Base-by-base conservation (phyloP, 768 basidiomycete species). In the Russula vinacea region DNA sequence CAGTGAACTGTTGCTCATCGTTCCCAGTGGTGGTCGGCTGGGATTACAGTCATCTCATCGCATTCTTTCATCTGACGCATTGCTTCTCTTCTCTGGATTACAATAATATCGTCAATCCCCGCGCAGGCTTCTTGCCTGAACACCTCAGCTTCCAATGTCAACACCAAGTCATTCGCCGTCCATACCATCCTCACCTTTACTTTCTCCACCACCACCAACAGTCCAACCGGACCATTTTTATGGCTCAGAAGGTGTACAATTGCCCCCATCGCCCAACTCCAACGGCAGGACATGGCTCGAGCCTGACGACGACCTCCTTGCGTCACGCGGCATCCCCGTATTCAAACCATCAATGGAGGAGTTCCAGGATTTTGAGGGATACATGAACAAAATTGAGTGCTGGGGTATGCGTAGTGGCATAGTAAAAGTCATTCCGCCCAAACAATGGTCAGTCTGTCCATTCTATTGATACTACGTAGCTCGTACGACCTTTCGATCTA, bases 271-370 rank as follows among this genome's bases (percentile, higher is more conserved):
- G 8, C 87, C 88, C 11, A 73, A 80, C 65, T 86, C 86, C 2
- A 82, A 84, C 66, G 83, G 83, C 33, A 81, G 81, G 66, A 77
- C 80, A 42, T 90, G 86, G 84, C 78, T 92, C 39, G 83, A 85
- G 68, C 92, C 92, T n/a, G 79, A 80, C 33, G 89, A 92, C 70
- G 92, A 93, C 78, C 89, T 85, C 29, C 72, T 86, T 33, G 90
- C 91, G 0, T 83, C 87, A 70, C 88, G 90, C 55, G 97, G 96
- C 42, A 96, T 98, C 52, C 97, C 96, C 6, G 94, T 99, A 13
- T 99, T 99, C 82, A 89, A 86, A 73, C 97, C 97, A 10, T 85
- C 89, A 2, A 89, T 95, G 85, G 87, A 88, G 56, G 93, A 98
- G 70, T 97, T 97, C 70, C 74, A 79, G 66, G 91, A 94, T 75